phyloP scores from a whole-genome alignment of 2,329 filamentous ascomycete species.

The Fusarium sp. region DNA sequence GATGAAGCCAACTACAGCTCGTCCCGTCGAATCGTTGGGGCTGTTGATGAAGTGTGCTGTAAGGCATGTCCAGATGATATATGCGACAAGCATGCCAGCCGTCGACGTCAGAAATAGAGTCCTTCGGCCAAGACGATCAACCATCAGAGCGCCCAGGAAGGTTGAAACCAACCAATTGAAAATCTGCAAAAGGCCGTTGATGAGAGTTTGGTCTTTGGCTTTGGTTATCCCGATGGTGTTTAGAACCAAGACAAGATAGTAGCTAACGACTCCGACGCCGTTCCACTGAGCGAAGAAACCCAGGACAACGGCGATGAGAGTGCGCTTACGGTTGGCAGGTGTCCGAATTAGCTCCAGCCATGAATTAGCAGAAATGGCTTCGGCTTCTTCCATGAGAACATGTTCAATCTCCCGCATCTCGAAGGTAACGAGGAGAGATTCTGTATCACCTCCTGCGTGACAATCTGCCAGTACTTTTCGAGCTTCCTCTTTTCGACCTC shows the following conservation, averaged over 20 bases:
- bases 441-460: conserved; percentile 60
- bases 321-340: not conserved
- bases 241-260: conserved; percentile 27
- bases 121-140: conserved; percentile 23
- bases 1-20: conserved; percentile 17
- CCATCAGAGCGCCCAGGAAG: conserved; percentile 12
- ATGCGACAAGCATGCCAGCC: conserved; percentile 21
- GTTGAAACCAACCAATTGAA: conserved; percentile 21
- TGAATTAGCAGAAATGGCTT: not conserved
- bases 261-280: conserved; percentile 25
- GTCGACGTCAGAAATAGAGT: conserved; percentile 11
- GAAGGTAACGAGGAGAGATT: conserved; percentile 58
- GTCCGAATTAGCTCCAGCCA: not conserved
- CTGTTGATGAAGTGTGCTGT: conserved; percentile 18
- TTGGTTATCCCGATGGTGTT: conserved; percentile 20
- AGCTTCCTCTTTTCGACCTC: conserved; percentile 56
- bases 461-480: conserved; percentile 59
- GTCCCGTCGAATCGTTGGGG: conserved; percentile 4
- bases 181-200: conserved; percentile 21
- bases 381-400: not conserved
- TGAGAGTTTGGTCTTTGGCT: conserved; percentile 8
- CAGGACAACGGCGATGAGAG: not conserved
- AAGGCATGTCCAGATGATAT: conserved; percentile 15
- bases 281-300: conserved; percentile 38
- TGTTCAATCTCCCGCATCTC: conserved; percentile 60